Evolutionary conservation across 495 filamentous ascomycete species (phyloP).

Genomic region (Talaromyces stipitatus): DNA sequence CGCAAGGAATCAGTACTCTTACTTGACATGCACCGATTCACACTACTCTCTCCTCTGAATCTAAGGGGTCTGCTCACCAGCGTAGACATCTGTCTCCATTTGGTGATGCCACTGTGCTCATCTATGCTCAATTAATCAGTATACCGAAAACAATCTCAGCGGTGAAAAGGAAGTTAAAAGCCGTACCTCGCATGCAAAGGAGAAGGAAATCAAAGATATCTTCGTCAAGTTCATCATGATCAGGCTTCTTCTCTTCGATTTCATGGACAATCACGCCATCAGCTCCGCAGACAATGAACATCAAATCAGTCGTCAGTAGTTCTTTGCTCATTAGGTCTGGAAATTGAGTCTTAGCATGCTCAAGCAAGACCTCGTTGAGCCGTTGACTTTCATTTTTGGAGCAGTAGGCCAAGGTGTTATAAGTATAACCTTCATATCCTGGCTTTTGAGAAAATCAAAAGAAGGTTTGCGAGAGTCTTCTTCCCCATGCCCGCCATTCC

Average conservation of each 20-base stretch:
- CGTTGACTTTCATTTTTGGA: background rate
- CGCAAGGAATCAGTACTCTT: too few relatives aligned
- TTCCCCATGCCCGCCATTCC: background rate
- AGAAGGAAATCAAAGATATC: slow-evolving; percentile 8
- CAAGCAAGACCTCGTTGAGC: background rate
- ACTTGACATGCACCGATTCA: too few relatives aligned
- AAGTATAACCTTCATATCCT: background rate
- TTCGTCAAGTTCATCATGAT: too few relatives aligned
- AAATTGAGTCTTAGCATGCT: background rate
- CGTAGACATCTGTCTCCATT: background rate
- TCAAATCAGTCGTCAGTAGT: background rate
- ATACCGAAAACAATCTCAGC: background rate
- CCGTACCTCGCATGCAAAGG: slow-evolving; percentile 37
- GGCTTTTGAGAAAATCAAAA: background rate
- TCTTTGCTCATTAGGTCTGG: background rate
- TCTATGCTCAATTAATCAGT: background rate
- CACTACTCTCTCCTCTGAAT: background rate
- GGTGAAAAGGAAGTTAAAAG: background rate
- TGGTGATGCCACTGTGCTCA: slow-evolving; percentile 2
- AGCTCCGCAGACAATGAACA: slow-evolving; percentile 2
- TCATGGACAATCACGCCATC: background rate
- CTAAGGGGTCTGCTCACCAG: slow-evolving; percentile 1
- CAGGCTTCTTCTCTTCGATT: background rate
- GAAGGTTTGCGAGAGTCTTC: background rate
- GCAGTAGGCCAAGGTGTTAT: background rate